Percentiles rank a stretch among this genome's conserved stretches.
phyloP scores from a whole-genome alignment of 1,284 basidiomycete species.

The Leccinum subfulvum region DNA sequence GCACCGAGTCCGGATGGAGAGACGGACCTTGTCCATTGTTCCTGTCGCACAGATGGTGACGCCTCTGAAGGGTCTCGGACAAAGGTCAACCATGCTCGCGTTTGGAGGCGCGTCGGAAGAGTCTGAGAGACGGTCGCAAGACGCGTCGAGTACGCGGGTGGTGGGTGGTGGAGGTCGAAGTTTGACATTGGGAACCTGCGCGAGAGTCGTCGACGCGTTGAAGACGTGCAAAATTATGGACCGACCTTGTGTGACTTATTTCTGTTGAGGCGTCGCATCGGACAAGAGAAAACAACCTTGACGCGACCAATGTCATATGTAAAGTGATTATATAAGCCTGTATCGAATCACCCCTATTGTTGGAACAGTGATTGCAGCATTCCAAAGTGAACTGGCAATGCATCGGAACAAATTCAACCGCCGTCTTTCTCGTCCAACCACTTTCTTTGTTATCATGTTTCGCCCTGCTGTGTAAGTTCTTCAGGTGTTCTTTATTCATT shows the following conservation, averaged over 20 bases:
- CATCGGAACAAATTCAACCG: neutral
- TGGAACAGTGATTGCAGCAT: neutral
- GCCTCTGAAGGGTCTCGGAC: conserved; percentile 65
- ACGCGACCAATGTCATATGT: neutral
- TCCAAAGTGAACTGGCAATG: neutral
- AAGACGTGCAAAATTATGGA: neutral
- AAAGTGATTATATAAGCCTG: neutral
- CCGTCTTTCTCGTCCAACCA: neutral
- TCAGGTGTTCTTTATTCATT: too few species aligned
- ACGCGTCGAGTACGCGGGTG: conserved; percentile 11
- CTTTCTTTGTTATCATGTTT: neutral
- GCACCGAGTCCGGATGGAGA: neutral
- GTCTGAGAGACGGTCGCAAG: conserved; percentile 27
- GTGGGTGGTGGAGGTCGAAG: conserved; percentile 53
- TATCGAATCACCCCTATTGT: neutral
- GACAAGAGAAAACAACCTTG: neutral
- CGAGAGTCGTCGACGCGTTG: neutral
- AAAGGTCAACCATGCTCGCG: conserved; percentile 45
- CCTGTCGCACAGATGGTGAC: conserved; percentile 73
- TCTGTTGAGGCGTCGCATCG: conserved; percentile 38
- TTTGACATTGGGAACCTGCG: conserved; percentile 73
- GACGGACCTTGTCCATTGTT: conserved; percentile 61
- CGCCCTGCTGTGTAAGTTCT: neutral
- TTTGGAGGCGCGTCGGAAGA: conserved; percentile 31
- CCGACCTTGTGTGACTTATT: conserved; percentile 42